phyloP scores from a whole-genome alignment of 2,329 filamentous ascomycete species.

The Daldinia eschscholtzii region DNA sequence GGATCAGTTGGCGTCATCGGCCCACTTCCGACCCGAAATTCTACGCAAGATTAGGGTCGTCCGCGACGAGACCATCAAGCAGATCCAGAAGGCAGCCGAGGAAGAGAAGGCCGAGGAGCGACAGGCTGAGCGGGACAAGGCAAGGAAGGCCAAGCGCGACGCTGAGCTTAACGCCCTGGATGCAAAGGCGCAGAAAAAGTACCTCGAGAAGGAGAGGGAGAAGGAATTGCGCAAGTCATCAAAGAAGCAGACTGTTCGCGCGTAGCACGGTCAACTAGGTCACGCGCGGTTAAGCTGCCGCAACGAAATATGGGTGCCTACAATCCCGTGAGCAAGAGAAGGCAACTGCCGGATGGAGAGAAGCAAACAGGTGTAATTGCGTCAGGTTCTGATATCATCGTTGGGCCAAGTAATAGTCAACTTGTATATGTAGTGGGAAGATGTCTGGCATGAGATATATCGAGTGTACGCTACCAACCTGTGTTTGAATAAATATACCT shows the following conservation, averaged over 20 bases:
- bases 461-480: conserved; percentile 13
- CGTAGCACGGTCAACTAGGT: conserved; percentile 15
- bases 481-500: conserved; percentile 32
- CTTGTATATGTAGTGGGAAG: conserved; percentile 27
- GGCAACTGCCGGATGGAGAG: background rate
- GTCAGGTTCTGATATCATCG: background rate
- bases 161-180: conserved; percentile 80
- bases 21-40: conserved; percentile 92
- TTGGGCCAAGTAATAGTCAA: background rate
- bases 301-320: background rate
- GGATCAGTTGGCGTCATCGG: conserved; percentile 80
- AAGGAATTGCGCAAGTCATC: conserved; percentile 72
- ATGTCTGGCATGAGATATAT: conserved; percentile 4
- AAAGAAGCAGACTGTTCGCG: conserved; percentile 68
- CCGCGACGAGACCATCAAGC: conserved; percentile 83
- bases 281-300: background rate
- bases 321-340: too few relatives aligned
- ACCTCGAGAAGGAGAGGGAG: conserved; percentile 82
- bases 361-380: background rate
- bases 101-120: conserved; percentile 71
- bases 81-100: conserved; percentile 83
- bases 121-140: conserved; percentile 70
- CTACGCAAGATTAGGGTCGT: conserved; percentile 83
- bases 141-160: conserved; percentile 92
- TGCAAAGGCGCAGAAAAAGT: conserved; percentile 88